Base-by-base conservation (phyloP, 495 filamentous ascomycete species). In the Corynascus novoguineensis region DNA sequence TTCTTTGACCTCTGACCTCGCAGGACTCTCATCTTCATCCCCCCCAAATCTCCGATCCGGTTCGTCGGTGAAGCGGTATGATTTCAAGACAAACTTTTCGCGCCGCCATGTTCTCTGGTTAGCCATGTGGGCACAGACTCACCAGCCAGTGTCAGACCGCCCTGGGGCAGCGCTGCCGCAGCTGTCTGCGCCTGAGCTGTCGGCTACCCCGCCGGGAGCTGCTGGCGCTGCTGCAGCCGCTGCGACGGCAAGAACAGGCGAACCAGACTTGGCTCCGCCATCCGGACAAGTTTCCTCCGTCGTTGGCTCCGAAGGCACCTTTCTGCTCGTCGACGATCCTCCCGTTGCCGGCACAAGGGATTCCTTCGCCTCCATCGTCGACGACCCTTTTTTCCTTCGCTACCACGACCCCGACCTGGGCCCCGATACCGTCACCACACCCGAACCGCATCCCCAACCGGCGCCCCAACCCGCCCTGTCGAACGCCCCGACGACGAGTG, bases 351-450 rank as follows among this genome's bases (percentile, higher is more conserved):
- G 47, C 54, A 37, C 52, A 49, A 72, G 76, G 37, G 75, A 74
- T 53, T 77, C 76, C 27, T 61, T 76, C 42, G 50, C 64, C 22
- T 77, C 74, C 32, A 73, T 75, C 44, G 65, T 71, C 59, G 72
- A 78, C 66, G 75, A 77, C 48, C 72, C 75, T 12, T 78, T 78
- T 60, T 74, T 77, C 64, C 64, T 70, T 44, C 62, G 66, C 46
- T 72, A 69, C 53, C 32, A 47, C 17, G 15, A 29, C 50, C 25
- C 34, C 46, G 53, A 62, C 19, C 38, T 17, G 27, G 27, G 37
- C 31, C 60, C 47, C 34, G 46, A 35, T 37, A 50, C 49, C 59
- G 25, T 38, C 21, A 49, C 32, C 44, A 15, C 4, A 10, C 29
- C n/a, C 31, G 48, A 37, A 2, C 37, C 37, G 11, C 14, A 42